These are phyloP conservation scores for Pseudocercospora fuligena DNA, from an alignment of 2,329 filamentous ascomycete species.

Conservation along the genomic window DNA sequence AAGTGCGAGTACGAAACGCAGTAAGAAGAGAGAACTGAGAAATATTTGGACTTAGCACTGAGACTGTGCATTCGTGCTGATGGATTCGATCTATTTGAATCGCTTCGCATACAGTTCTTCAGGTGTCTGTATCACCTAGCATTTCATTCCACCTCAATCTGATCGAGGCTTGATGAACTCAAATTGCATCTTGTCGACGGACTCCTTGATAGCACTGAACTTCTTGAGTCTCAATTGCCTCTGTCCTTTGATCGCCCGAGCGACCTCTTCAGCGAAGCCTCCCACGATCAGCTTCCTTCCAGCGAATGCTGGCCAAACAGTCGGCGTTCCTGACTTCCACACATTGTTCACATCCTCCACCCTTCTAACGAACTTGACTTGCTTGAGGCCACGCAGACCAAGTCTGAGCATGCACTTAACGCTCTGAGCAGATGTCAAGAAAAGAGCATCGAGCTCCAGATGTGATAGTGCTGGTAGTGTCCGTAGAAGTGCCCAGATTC, in stretches of 20 bases:
- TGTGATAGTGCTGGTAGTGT: slow-evolving; percentile 16
- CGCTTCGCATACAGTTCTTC: background rate
- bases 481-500: slow-evolving; percentile 16
- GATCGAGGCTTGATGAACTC: background rate
- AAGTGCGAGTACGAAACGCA: background rate
- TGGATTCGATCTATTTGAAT: background rate
- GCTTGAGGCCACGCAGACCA: slow-evolving; percentile 7
- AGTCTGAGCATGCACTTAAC: slow-evolving; percentile 12
- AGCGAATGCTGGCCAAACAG: slow-evolving; percentile 20
- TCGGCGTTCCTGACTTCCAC: slow-evolving; percentile 8
- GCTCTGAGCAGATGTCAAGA: slow-evolving; percentile 7
- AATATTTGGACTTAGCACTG: background rate
- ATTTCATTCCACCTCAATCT: background rate
- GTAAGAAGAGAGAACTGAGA: too few species aligned
- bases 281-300: slow-evolving; percentile 11
- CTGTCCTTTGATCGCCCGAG: slow-evolving; percentile 18
- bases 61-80: background rate
- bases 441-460: slow-evolving; percentile 25
- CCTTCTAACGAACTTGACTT: slow-evolving; percentile 10
- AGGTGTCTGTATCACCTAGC: background rate
- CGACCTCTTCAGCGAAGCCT: slow-evolving; percentile 21
- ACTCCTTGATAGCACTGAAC: background rate
- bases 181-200: background rate
- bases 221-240: slow-evolving; percentile 7
- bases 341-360: background rate